Base-by-base conservation (phyloP, 208 protist species). In the Trypanosoma lewisi region DNA sequence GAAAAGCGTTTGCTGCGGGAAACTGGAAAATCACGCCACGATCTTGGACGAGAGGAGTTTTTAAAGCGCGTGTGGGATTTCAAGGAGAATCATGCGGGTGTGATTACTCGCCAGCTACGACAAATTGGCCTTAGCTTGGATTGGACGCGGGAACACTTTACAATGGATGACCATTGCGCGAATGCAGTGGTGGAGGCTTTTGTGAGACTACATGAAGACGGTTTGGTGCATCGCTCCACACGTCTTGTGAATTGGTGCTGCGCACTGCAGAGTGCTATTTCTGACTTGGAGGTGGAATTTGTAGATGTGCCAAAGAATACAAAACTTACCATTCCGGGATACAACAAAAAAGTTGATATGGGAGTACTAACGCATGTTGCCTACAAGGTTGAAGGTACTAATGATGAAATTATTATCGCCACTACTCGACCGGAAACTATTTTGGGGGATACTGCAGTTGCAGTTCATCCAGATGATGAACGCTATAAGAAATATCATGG, bases 351-450 rank as follows among this genome's bases (percentile, higher is more conserved):
- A 61, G 90, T 97, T 54, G 91, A 97, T 64, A 98, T 99, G 89
- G 98, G 97, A 59, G 74, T 82, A 11, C 73, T 99, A 19, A 96
- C 87, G 30, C 80, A 95, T 50, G 97, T 99, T 63, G 96, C 95
- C 4, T 99, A 99, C 80, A 97, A 97, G 63, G 63, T 98, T 54
- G 69, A 41, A 3, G 87, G 81, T 64, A 87, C 76, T 63, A 79
- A 96, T 58, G 85, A 97, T 27, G 89, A 98, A 65, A 78, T 99
- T 25, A 77, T 98, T 27, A 97, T 99, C 48, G 91, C 97, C 23
- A 99, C 98, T 21, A 99, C 99, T 27, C 97, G 99, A 52, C 97
- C 97, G 0, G 99, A 99, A 83, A 99, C 99, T 17, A 99, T 99
- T 73, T 87, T 99, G 4, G 99, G 97, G 31, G 98, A 99, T 96